Evolutionary conservation across 2,329 filamentous ascomycete genomes (phyloP).

Genomic region (Hymenoscyphus infarciens): DNA sequence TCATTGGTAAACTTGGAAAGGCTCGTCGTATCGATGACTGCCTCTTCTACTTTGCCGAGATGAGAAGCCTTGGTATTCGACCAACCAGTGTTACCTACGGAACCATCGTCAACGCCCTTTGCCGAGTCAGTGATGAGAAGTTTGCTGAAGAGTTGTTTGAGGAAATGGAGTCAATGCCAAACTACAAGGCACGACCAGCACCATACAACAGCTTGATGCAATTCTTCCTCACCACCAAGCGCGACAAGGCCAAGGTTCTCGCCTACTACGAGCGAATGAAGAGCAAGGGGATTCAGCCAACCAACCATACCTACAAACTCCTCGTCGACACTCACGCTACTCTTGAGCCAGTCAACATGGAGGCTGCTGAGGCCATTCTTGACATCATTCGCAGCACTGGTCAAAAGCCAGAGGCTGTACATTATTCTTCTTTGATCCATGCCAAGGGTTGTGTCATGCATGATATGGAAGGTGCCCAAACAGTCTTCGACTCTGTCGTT

Average conservation of each 20-base stretch:
- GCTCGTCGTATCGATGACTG: conserved; percentile 97
- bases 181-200: conserved; percentile 96
- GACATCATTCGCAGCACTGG: conserved; percentile 72
- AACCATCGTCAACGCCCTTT: conserved; percentile 95
- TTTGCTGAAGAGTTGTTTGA: conserved; percentile 98
- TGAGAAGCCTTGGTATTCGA: conserved; percentile 88
- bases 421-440: conserved; percentile 94
- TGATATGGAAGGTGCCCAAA: conserved; percentile 79
- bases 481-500: conserved; percentile 78
- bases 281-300: conserved; percentile 79
- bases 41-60: conserved; percentile 96
- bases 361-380: conserved; percentile 79
- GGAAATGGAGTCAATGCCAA: conserved; percentile 98
- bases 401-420: conserved; percentile 80
- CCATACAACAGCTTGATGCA: conserved; percentile 99
- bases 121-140: conserved; percentile 94
- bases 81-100: conserved; percentile 97
- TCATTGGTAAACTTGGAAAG: conserved; percentile 98
- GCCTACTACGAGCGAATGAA: conserved; percentile 95
- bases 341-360: conserved; percentile 86
- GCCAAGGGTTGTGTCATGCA: conserved; percentile 92
- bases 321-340: conserved; percentile 94
- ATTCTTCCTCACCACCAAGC: conserved; percentile 97
- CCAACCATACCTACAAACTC: conserved; percentile 95
- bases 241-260: conserved; percentile 89